Evolutionary conservation across 164 flowering plant species (phyloP), one percentile per base, ranked within the genome.

Genomic region (Vitis amurensis): DNA sequence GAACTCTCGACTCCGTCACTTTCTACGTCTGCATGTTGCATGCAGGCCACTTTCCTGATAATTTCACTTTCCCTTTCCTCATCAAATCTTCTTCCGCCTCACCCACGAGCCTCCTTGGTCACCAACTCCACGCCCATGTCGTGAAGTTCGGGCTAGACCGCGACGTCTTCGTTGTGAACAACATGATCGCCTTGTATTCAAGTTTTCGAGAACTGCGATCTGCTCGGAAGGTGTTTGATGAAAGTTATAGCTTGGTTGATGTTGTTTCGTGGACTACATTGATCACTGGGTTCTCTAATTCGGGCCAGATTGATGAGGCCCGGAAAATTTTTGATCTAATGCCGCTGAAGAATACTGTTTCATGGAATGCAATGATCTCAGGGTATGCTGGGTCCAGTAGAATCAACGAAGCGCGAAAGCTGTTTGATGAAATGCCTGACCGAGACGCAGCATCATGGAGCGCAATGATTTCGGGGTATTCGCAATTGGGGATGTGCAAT

Each of bases 221-320:
- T 59, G 79, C 82, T 9, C 68, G 51, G 10, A 57, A 53, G 9
- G 9, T 78, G 29, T 81, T 81, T 30, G 64, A 76, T 3, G 76
- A 76, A 58, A 37, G 62, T 49, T 47, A 23, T 0, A 48, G 53
- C 8, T 14, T 66, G 1, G 72, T 71, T 0, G 79, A 80, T 64
- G 75, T 71, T 19, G 84, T 78, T 1, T 78, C 84, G 5, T 81
- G 80, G 79, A 81, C 79, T 27, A 63, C 75, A 4, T 14, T 81
- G 73, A 51, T 78, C 17, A 71, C 71, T 12, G 84, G 78, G 48
- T 76, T 68, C 55, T 50, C 71, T 9, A 65, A 51, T 47, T 64
- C 59, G 6, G 80, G 76, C 3, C 47, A 71, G 19, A 61, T 78
- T 2, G 69, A 63, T 10, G 19, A 44, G 8, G 79, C 82, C 0